Base-by-base conservation (phyloP, 805 yeast genomes). In the Pichia manshurica region DNA sequence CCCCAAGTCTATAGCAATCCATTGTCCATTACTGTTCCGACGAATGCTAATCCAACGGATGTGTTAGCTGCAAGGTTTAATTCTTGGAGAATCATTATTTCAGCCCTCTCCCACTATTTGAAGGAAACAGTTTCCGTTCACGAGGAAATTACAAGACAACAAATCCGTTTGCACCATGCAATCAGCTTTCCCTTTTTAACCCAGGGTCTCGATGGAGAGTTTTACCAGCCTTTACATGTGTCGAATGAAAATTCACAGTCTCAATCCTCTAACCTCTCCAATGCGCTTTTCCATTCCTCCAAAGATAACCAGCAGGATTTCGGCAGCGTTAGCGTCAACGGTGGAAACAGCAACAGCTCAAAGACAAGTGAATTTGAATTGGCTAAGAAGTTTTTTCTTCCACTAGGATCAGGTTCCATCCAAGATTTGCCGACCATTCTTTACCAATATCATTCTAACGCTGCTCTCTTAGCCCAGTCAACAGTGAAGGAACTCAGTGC, bases 121-220 rank as follows among this genome's bases (percentile, higher is more conserved):
- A 78, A 77, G 52, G 96, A 89, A 59, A 82, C 81, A 35, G 88
- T 87, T 9, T 76, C 85, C 13, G 90, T 87, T 48, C 93, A 89
- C 62, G 96, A 90, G 64, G 96, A 90, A 61, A 77, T 87, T 16
- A 81, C 86, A 32, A 78, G 96, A 50, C 95, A 87, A 59, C 93
- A 87, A 55, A 67, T 82, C 44, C 71, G 96, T 44, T 73, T 89
- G 39, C 86, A 87, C 51, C 90, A 87, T 62, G 88, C 95, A 9
- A 82, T 86, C 17, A 69, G 71, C 41, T 71, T 78, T 56, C 77
- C 78, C 17, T 70, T 78, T 60, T 63, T 77, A 51, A 60, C 77
- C 56, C 69, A 69, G 54, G 71, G 69, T 4, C 50, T 65, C n/a
- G 67, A 67, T 45, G 71, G 71, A 10, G 70, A 67, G 28, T 57